Conservation (phyloP, 2,329 filamentous ascomycete species). For the Diaporthe destruens region DNA sequence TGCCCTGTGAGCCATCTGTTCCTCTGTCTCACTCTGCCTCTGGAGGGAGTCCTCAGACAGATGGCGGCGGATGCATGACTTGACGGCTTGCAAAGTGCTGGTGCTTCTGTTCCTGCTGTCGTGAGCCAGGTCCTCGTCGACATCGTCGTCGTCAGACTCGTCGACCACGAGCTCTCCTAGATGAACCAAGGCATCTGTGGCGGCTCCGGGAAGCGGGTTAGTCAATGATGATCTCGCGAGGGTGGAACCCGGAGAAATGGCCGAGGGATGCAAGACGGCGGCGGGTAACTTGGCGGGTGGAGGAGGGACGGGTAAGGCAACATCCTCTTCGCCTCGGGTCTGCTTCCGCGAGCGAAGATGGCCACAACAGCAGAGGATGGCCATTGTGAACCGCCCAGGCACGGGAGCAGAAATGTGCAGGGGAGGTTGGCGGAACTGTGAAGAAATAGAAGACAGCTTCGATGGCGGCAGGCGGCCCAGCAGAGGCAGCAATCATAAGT, state of each 20-base stretch:
- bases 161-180: constrained; percentile 52
- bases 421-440: not conserved
- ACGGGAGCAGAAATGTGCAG: not conserved
- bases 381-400: constrained; percentile 45
- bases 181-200: constrained; percentile 43
- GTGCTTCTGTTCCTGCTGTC: constrained; percentile 51
- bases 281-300: constrained; percentile 43
- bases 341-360: constrained; percentile 42
- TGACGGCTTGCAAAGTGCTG: constrained; percentile 60
- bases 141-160: constrained; percentile 58
- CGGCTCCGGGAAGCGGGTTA: constrained; percentile 41
- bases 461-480: not conserved
- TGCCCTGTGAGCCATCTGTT: constrained; percentile 66
- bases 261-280: constrained; percentile 41
- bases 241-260: constrained; percentile 39
- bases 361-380: constrained; percentile 53
- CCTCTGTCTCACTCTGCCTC: constrained; percentile 61
- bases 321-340: constrained; percentile 18
- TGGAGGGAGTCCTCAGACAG: constrained; percentile 59
- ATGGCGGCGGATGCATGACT: constrained; percentile 58
- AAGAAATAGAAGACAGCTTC: not conserved
- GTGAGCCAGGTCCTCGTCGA: constrained; percentile 51
- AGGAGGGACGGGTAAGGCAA: constrained; percentile 40
- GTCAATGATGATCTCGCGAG: constrained; percentile 43
- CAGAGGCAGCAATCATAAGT: not conserved